Evolutionary conservation across 257 asterid genomes (phyloP), one percentile per base, ranked within the genome.

Genomic region (Solanum sejunctum): DNA sequence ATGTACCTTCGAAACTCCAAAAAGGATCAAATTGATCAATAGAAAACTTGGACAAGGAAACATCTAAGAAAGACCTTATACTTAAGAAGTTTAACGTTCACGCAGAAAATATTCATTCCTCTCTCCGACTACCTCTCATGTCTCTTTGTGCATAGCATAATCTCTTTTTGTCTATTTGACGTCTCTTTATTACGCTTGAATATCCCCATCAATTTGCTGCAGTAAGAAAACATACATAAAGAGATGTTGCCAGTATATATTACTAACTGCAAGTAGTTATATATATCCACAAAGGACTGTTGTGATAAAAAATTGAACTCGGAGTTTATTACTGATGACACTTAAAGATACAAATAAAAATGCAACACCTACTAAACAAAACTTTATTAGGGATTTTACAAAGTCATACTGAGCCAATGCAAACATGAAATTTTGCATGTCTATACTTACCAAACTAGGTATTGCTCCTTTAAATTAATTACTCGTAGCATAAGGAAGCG

Each of bases 161-260:
- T 51, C 70, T 82, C 55, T 51, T 52, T 45, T 61, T 66, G 3
- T n/a, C 28, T 45, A 47, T 55, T 64, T 2, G 32, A 28, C 56
- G 60, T 57, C 75, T 51, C 63, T 77, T 83, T 47, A 15, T 81
- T 81, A 49, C 26, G 32, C 83, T 85, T 63, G 39, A 39, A 26
- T 73, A 47, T 7, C 39, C 54, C 26, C 86, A 52, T 28, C 82
- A 82, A 52, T 36, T 41, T 52, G 71, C 89, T 88, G 89, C 84
- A 86, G 39, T 43, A 51, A 20, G 20, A 52, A 79, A 1, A 54
- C 16, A 58, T 11, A 10, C 45, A 5, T 41, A 66, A 84, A 20
- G 41, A 55, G 15, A 28, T 9, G 81, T 75, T 3, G 11, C 39
- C 39, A 21, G 8, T 26, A 4, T 72, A 43, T 7, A 3, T 45